Conservation (phyloP, 1,284 basidiomycete species). For the Salmacisia buchloeana region DNA sequence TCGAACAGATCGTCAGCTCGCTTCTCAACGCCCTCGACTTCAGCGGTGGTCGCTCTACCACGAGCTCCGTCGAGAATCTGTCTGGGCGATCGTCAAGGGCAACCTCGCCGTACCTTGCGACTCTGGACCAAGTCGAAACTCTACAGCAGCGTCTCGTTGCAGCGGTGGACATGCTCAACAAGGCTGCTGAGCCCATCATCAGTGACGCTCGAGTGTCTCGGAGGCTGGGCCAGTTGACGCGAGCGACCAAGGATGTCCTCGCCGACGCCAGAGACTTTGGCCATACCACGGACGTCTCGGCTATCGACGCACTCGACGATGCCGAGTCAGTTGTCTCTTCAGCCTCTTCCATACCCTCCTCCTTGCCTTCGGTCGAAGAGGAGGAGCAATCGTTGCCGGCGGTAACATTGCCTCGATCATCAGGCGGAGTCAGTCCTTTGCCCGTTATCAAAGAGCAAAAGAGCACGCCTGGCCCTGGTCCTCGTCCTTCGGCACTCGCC, state of each 20-base stretch:
- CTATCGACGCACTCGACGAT: slow-evolving; percentile 7
- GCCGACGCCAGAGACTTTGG: slow-evolving; percentile 4
- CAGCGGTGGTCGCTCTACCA: slow-evolving; percentile 1
- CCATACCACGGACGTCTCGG: neutral
- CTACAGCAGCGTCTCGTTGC: neutral
- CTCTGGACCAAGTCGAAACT: neutral
- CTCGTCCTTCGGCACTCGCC: neutral
- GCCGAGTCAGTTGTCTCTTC: slow-evolving; percentile 4
- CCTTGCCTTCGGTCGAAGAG: neutral
- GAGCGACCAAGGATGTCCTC: neutral
- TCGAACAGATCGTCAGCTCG: neutral
- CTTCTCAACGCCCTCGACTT: slow-evolving; percentile 4
- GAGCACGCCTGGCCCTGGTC: too few relatives aligned
- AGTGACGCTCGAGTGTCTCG: neutral
- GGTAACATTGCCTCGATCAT: too few relatives aligned
- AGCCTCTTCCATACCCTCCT: slow-evolving; percentile 3
- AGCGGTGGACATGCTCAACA: neutral
- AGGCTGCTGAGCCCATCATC: neutral
- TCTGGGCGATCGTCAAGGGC: neutral
- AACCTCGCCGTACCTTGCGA: neutral
- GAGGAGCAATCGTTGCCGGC: neutral
- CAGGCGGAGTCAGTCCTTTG: too few relatives aligned
- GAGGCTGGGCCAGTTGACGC: neutral
- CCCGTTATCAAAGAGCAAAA: too few relatives aligned
- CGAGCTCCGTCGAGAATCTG: slow-evolving; percentile 1